phyloP scores from a whole-genome alignment of 176 grass and related monocot genomes.

The Aegilops tauschii region DNA sequence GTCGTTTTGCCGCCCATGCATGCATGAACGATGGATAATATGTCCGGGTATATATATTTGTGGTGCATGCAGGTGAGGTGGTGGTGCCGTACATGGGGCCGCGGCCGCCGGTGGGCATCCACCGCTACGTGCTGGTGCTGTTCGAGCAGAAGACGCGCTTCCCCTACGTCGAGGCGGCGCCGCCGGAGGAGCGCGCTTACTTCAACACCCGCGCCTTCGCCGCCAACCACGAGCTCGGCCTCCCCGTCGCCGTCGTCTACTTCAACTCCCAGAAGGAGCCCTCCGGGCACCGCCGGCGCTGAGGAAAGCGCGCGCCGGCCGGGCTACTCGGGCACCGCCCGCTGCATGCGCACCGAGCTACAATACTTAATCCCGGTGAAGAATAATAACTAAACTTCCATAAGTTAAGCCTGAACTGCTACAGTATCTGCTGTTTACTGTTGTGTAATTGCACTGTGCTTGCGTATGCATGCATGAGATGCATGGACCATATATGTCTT shows the following conservation, averaged over 20 bases:
- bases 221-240: slow-evolving; percentile 51
- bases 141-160: slow-evolving; percentile 72
- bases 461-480: not conserved
- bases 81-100: slow-evolving; percentile 67
- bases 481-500: not conserved
- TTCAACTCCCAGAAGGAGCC: slow-evolving; percentile 90
- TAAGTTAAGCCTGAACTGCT: no score
- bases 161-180: not conserved
- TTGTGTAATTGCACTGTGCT: not conserved
- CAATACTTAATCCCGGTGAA: not conserved
- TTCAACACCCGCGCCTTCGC: slow-evolving; percentile 77
- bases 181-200: slow-evolving; percentile 26
- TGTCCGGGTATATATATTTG: not conserved
- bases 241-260: slow-evolving; percentile 78
- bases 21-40: not conserved
- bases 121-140: slow-evolving; percentile 74
- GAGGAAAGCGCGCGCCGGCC: not conserved
- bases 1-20: not conserved
- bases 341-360: not conserved
- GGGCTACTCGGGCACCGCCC: not conserved
- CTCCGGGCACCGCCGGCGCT: slow-evolving; percentile 48
- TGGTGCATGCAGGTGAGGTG: slow-evolving; percentile 45
- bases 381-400: not conserved
- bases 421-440: no score
- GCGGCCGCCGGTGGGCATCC: slow-evolving; percentile 71